Evolutionary conservation across 495 filamentous ascomycete genomes (phyloP), one percentile per base, ranked within the genome.

Genomic region (Xylaria cubensis): DNA sequence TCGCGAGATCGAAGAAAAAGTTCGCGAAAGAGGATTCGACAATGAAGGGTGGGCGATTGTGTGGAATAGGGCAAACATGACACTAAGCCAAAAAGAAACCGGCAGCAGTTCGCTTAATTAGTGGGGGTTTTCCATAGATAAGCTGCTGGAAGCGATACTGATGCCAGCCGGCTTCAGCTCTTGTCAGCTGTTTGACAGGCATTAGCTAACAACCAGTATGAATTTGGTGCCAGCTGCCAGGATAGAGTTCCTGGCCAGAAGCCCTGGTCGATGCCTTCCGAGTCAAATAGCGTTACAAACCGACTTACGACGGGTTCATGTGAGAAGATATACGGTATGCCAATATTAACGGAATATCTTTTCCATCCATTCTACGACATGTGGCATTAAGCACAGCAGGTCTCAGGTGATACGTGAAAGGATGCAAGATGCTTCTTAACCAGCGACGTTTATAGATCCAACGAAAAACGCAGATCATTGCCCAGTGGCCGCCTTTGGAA

Each of bases 21-120:
- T 74, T 74, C 64, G 70, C 71, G 74, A 74, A 74, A 53, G 77
- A 70, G 72, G 75, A 76, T 67, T 74, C 63, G 51, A 68, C 74
- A 78, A 75, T 74, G 74, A 74, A 68, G 70, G 73, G 70, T 69
- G 71, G 79, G 74, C 78, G 77, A 82, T 76, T 86, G 82, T 84
- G 83, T 61, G 77, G 75, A 75, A 73, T 79, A 79, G 77, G 77
- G 77, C 77, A 78, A 74, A 48, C 24, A 50, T 36, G 62, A 41
- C 17, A 41, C 76, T 79, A 76, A 51, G 2, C 72, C 66, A 2
- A 68, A 72, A 59, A 4, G 1, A 69, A 58, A 58, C 32, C 32
- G 42, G 63, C n/a, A 69, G 39, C 62, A 48, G 68, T 73, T 79
- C 77, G 77, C 77, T 79, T 79, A 79, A 79, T 39, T 46, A 39